Base-by-base conservation (phyloP, 306 rosid species). In the Amphicarpaea edgeworthii region DNA sequence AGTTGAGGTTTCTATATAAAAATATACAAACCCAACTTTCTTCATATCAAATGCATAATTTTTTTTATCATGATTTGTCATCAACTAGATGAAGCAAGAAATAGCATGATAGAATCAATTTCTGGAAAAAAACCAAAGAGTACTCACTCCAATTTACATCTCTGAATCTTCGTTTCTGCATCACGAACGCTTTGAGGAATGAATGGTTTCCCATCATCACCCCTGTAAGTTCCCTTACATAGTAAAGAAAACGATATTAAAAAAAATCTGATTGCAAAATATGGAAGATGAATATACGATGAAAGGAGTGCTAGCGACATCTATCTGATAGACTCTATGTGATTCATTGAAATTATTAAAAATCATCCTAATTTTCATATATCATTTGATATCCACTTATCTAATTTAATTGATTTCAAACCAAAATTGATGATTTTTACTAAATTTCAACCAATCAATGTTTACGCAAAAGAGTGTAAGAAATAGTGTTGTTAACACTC, bases 141-240 rank as follows among this genome's bases (percentile, higher is more conserved):
- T 11, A 23, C 90, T 72, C 80, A 90, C 97, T 84, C 86, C 34
- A 83, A 85, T 77, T 73, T 82, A 53, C 69, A 81, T 65, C 90
- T 90, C 3, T 84, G 78, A 66, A 92, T 76, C 82, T 83, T 87
- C 17, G 79, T 80, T 85, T 92, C 97, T 6, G 92, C 92, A 51
- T 88, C 93, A 58, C 88, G 82, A 69, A 92, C 92, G 68, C 88
- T 88, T 42, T 88, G 86, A n/a, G 88, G 92, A 70, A 87, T 90
- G 65, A 90, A 90, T 1, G 92, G 97, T 77, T 90, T 87, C 23
- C 97, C 97, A 12, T 87, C 88, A 62, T 92, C 92, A 58, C 88
- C 88, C 24, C 93, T 90, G 74, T 90, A 92, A 14, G 96, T 92
- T 12, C 97, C 97, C 97, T 93, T 65, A 80, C 30, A 80, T 59